These are phyloP conservation scores for Pouteria campechiana DNA, from an alignment of 179 eudicot genomes.

Conservation along the genomic window DNA sequence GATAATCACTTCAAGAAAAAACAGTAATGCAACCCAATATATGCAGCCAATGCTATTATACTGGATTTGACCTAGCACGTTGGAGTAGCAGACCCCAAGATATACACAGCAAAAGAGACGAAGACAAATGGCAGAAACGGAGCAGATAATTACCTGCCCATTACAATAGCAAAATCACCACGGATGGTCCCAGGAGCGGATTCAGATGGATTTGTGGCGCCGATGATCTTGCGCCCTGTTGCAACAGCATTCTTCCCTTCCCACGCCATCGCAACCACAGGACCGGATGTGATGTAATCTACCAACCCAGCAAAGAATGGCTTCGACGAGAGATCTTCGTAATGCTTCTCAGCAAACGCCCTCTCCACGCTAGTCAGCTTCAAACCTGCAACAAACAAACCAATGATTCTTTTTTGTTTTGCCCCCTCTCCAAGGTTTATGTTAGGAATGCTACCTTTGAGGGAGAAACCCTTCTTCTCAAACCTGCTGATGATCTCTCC, in stretches of 20 bases:
- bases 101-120: not conserved
- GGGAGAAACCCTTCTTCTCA: constrained; percentile 88
- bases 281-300: constrained; percentile 87
- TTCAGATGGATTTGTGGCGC: constrained; percentile 92
- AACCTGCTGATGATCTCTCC: constrained; percentile 87
- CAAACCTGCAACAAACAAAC: constrained; percentile 33
- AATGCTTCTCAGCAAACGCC: constrained; percentile 85
- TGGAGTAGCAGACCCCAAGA: not conserved
- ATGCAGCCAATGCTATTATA: no score
- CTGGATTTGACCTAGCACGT: no score
- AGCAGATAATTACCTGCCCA: no score
- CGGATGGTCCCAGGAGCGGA: constrained; percentile 99
- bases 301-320: constrained; percentile 86
- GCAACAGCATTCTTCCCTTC: constrained; percentile 83
- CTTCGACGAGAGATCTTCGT: constrained; percentile 82
- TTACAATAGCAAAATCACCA: constrained; percentile 87
- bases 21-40: no score
- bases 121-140: constrained; percentile 2
- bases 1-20: no score
- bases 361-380: constrained; percentile 73
- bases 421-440: no score
- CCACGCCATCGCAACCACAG: constrained; percentile 98
- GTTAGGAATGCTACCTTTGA: constrained; percentile 76
- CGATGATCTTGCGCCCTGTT: constrained; percentile 87
- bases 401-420: not conserved